These are phyloP conservation scores for Syzygium malaccense DNA, from an alignment of 441 rosid species.

Conservation along the genomic window DNA sequence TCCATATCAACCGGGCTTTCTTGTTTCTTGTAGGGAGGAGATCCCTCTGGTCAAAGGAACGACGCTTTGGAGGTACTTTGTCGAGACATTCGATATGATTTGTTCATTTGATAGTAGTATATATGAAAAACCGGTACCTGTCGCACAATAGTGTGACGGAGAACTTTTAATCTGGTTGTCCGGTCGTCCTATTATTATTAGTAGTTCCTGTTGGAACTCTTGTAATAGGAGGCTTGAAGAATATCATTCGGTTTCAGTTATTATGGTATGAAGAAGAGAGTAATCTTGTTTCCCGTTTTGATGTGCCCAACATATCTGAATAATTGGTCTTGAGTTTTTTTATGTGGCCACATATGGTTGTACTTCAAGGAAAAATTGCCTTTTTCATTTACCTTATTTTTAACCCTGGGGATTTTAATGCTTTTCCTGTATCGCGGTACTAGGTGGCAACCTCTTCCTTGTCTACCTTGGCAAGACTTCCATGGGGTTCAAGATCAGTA, in stretches of 20 bases:
- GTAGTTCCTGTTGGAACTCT: background rate
- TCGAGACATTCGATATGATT: background rate
- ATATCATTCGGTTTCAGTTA: background rate
- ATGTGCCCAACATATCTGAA: background rate
- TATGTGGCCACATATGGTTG: background rate
- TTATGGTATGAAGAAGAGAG: background rate
- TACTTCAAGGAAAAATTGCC: background rate
- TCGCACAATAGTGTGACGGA: background rate
- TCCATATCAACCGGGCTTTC: background rate
- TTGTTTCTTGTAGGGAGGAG: constrained; percentile 47
- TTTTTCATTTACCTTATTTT: background rate
- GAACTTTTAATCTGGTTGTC: background rate
- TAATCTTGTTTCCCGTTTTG: background rate
- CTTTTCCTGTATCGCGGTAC: background rate
- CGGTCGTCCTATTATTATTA: background rate
- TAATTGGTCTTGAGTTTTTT: background rate
- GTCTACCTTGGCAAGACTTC: constrained; percentile 58
- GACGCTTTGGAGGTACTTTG: constrained; percentile 49
- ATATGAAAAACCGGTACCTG: background rate
- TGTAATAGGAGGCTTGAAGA: background rate
- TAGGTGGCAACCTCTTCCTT: constrained; percentile 60
- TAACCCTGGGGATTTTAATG: background rate
- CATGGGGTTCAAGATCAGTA: constrained; percentile 69
- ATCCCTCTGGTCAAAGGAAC: constrained; percentile 62
- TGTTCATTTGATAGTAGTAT: background rate